Base-by-base conservation (phyloP, 805 yeast species). In the Ogataea saltuana region DNA sequence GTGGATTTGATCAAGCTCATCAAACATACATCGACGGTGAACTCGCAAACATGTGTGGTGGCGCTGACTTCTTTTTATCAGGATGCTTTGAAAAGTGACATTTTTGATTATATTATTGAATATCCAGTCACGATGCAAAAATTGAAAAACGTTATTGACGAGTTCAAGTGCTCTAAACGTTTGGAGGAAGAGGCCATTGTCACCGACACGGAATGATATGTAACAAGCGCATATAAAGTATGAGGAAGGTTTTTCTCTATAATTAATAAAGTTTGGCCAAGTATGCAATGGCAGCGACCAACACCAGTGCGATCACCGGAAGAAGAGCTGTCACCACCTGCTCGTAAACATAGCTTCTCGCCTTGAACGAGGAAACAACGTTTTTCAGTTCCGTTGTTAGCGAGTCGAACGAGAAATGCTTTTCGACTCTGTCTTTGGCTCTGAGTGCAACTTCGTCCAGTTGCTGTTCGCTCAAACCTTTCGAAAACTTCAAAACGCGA, bases 1-100 rank as follows among this genome's bases (percentile, higher is more conserved):
- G 65, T 80, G 6, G 96, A 89, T 67, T 82, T 91, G 23, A 84
- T 85, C 5, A 83, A 85, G 54, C 68, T 90, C 46, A 78, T 88
- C 42, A 81, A 77, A 56, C 78, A 78, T 50, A 90, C 97, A 0
- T 76, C 81, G 26, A 85, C 90, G 21, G 73, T 79, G n/a, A 90
- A 91, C 58, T 74, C 85, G 1, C 71, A 72, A 17, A 86, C 97
- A 0, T 91, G 90, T 1, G 75, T 89, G 15, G 72, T 90, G 29
- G 89, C 90, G 0, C 63, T 84, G 27, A 86, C 95, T 0, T 83
- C 83, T 1, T 82, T 76, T 53, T 79, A 80, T 30, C 76, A 78
- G 45, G 95, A 88, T 45, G 89, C 93, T 0, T 51, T 54, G 3
- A 68, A 68, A 21, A 61, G 74, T 13, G 74, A 73, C 8, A 69